Percentiles rank a stretch among this genome's conserved stretches.
phyloP scores from a whole-genome alignment of 768 basidiomycete genomes.

The Megacollybia marginata region DNA sequence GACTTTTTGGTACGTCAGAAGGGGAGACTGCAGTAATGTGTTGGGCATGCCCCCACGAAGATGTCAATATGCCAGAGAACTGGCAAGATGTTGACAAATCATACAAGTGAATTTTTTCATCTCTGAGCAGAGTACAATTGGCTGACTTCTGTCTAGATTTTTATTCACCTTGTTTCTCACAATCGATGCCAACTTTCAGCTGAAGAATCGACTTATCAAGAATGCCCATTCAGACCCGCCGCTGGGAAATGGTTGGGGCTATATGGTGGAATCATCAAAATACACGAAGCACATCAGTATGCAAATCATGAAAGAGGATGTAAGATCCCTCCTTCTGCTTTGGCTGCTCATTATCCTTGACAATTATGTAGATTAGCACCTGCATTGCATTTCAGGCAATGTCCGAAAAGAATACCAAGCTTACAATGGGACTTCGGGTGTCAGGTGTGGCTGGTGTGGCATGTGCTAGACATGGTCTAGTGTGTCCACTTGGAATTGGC shows the following conservation, averaged over 20 bases:
- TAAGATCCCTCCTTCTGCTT: too few species aligned
- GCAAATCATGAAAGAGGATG: background rate
- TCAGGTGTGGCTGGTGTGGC: background rate
- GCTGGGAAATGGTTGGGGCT: background rate
- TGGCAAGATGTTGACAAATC: constrained; percentile 6
- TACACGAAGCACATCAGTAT: background rate
- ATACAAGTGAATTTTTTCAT: background rate
- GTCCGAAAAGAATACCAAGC: background rate
- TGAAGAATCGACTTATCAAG: background rate
- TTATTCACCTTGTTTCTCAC: background rate
- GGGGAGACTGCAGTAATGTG: constrained; percentile 5
- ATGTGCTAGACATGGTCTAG: background rate
- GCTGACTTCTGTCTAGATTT: too few species aligned
- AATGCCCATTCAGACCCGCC: background rate
- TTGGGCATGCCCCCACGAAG: constrained; percentile 10
- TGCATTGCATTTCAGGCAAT: background rate
- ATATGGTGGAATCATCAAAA: background rate
- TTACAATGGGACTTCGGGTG: background rate
- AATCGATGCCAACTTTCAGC: background rate
- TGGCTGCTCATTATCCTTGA: too few species aligned
- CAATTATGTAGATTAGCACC: too few species aligned
- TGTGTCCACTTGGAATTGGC: background rate
- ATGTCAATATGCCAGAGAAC: constrained; percentile 7
- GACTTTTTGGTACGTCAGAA: background rate
- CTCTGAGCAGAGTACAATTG: too few species aligned